These are phyloP conservation scores for Lecanicillium sp. DNA, from an alignment of 2,329 filamentous ascomycete species.

Conservation along the genomic window DNA sequence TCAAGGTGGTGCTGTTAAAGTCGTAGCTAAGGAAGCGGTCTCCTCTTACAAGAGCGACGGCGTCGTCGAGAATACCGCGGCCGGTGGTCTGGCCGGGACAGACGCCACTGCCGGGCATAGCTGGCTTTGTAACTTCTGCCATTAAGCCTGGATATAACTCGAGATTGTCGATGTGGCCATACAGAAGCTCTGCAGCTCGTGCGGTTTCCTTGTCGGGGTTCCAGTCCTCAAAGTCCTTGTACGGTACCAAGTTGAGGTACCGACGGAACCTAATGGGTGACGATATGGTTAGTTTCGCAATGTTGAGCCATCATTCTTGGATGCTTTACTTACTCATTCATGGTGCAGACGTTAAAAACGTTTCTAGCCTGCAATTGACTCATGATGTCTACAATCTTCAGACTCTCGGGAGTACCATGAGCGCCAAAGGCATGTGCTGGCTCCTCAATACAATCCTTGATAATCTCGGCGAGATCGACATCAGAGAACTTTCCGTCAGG, in stretches of 20 bases:
- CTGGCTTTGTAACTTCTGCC: constrained; percentile 41
- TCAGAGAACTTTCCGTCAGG: constrained; percentile 28
- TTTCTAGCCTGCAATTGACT: no score
- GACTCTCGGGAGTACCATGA: neutral
- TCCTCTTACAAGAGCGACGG: constrained; percentile 42
- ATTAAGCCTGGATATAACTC: constrained; percentile 59
- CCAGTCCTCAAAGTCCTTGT: neutral
- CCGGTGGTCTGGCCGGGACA: constrained; percentile 41
- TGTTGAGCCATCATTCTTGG: no score
- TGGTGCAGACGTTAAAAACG: no score
- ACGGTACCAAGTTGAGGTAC: neutral
- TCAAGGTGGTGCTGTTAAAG: constrained; percentile 25
- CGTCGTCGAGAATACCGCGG: constrained; percentile 46
- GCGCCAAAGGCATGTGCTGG: neutral
- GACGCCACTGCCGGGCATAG: constrained; percentile 40
- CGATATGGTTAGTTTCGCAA: no score
- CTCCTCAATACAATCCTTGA: constrained; percentile 1
- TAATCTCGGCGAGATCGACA: neutral
- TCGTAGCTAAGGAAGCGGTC: constrained; percentile 45
- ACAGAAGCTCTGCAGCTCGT: constrained; percentile 34
- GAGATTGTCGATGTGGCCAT: constrained; percentile 50
- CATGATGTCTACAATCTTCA: neutral
- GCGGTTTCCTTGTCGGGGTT: constrained; percentile 1
- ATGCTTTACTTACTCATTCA: no score
- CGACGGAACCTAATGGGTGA: no score